Base-by-base conservation (phyloP, 805 yeast species). In the Starmerella lactis-condensi region DNA sequence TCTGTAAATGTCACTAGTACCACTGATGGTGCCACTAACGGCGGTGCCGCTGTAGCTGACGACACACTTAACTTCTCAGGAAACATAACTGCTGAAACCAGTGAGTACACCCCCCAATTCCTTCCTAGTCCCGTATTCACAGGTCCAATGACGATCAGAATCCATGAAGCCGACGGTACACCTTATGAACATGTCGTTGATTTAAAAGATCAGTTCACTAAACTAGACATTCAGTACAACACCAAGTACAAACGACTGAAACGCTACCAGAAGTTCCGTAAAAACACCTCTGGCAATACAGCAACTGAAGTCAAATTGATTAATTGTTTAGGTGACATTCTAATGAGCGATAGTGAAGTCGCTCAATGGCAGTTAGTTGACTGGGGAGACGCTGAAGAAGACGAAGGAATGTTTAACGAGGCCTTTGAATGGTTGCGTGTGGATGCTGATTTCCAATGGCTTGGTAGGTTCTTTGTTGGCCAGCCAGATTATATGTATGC, bases 401-500 rank as follows among this genome's bases (percentile, higher is more conserved):
- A 72, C 36, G 82, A 73, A 25, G 57, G 58, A 24, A 61, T 69
- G 58, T 61, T 67, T 15, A 71, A 69, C 44, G 95, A 85, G 45
- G 94, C 94, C 0, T 89, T 82, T 53, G 98, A 89, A 46, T 89
- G 99, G 99, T 64, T 89, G 23, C 63, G 99, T 44, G 78, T 85
- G n/a, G 99, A 89, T 55, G 83, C 95, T 0, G 99, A 89, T 51
- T 77, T 75, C 46, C 98, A 89, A 51, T 89, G 99, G 99, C 75
- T 89, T 30, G 79, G 92, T 37, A 69, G 67, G 41, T 60, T 79
- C 15, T 64, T 70, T 36, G 69, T 89, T 21, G 78, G 73, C 43
- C 94, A 83, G 53, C 92, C 93, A 0, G 95, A 82, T 45, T 76
- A 81, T 47, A 89, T 89, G 95, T 89, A 67, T 50, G 77, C 81